Base-by-base conservation (phyloP, 305 asterid species). In the Vinca major region DNA sequence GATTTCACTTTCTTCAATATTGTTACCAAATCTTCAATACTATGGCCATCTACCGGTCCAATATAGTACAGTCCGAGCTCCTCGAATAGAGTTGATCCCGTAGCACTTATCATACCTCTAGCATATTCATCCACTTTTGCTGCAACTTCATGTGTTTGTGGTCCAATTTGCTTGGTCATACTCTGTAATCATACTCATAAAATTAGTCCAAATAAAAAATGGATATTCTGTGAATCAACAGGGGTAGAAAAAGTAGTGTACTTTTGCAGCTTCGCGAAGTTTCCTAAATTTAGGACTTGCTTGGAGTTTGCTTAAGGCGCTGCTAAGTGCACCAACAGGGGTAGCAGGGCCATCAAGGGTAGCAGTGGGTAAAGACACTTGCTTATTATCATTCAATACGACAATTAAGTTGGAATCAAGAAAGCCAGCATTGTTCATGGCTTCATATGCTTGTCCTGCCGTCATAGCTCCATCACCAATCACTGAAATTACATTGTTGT, bases 31-130 rank as follows among this genome's bases (percentile, higher is more conserved):
- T 90, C 95, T 44, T 86, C 81, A 60, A 90, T 39, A 55, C 77
- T 86, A 39, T 90, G 96, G 1, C 96, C 96, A 64, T 90, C 95
- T 2, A 90, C 91, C 6, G 96, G 96, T 13, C 96, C 95, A 5
- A 90, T 90, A 71, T 90, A 90, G 63, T 90, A 90, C 57, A 90
- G 60, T 7, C 96, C 94, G 2, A 89, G 86, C 85, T 89, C 94
- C 79, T 89, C 96, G 63, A 89, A 89, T 52, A 89, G 79, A 0
- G 89, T 84, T 2, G 96, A 89, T n/a, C 94, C 94, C 2, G 88
- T 41, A 70, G 83, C 91, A 80, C 88, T 78, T n/a, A 89, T 33
- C 94, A 89, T 86, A 11, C 96, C 96, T 41, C 96, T 80, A 2
- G 96, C 96, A 54, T 87, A 89, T 77, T 89, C 96, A 55, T 89